Percentiles rank a stretch among this genome's conserved stretches.
Evolutionary conservation across 345 rosid genomes (phyloP).

Genomic region (Eucalyptus curtisii): DNA sequence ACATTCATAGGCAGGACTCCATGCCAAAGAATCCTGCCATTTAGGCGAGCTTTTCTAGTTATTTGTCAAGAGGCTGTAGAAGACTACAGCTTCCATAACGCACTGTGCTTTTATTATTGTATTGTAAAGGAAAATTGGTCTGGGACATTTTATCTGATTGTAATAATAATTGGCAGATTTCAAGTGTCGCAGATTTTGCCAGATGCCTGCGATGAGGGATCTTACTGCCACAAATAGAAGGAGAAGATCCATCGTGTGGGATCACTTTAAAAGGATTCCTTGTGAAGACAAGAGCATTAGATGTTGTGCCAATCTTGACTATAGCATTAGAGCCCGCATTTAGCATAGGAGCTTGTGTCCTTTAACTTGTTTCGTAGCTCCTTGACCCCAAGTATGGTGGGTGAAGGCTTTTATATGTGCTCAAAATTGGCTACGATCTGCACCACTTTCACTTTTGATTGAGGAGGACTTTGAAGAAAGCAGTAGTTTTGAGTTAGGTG

Average conservation of each 20-base stretch:
- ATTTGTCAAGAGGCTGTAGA: neutral
- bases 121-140: neutral
- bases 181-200: neutral
- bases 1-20: neutral
- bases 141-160: neutral
- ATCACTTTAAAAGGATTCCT: neutral
- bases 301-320: neutral
- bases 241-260: neutral
- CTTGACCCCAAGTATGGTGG: neutral
- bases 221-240: neutral
- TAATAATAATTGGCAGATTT: neutral
- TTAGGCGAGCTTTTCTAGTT: neutral
- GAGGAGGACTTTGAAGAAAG: neutral
- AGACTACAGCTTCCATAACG: neutral
- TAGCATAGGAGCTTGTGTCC: neutral
- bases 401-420: neutral
- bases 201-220: neutral
- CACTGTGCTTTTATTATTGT: neutral
- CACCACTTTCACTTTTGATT: neutral
- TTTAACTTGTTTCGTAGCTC: neutral
- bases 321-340: neutral
- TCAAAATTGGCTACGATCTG: neutral
- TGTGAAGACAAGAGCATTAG: neutral
- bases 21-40: neutral
- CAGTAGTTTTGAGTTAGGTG: neutral